Evolutionary conservation across 345 rosid genomes (phyloP).

Genomic region (Anacardium occidentale): DNA sequence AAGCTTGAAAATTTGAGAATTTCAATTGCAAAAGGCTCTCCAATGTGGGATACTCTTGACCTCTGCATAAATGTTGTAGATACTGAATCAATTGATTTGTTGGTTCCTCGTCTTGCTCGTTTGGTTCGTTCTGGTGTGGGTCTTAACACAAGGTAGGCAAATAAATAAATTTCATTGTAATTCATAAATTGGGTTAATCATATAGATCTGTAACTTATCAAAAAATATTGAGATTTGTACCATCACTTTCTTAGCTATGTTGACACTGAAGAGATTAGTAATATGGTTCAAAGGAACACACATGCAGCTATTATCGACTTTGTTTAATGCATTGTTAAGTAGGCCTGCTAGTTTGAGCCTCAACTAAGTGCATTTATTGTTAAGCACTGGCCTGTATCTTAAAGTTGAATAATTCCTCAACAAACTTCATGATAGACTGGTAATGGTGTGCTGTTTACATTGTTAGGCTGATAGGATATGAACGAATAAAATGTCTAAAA

Average conservation of each 20-base stretch:
- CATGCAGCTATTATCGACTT: neutral
- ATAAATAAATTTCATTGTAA: neutral
- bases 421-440: too few relatives aligned
- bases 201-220: neutral
- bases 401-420: too few relatives aligned
- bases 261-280: neutral
- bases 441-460: too few relatives aligned
- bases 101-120: conserved; percentile 81
- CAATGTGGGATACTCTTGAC: conserved; percentile 99
- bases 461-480: too few relatives aligned
- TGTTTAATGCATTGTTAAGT: neutral
- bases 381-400: neutral
- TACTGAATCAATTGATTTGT: conserved; percentile 61
- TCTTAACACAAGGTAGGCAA: conserved; percentile 87
- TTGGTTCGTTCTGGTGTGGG: conserved; percentile 93
- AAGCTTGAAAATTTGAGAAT: conserved; percentile 91
- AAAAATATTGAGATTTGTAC: too few relatives aligned
- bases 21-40: conserved; percentile 92
- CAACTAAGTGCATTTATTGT: neutral
- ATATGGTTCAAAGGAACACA: neutral
- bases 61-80: conserved; percentile 79
- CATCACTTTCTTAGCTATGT: neutral
- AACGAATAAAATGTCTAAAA: too few relatives aligned
- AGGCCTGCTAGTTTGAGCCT: neutral
- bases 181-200: conserved; percentile 6